Conservation (phyloP, 768 basidiomycete genomes). For the Lepiota brunneoincarnata region DNA sequence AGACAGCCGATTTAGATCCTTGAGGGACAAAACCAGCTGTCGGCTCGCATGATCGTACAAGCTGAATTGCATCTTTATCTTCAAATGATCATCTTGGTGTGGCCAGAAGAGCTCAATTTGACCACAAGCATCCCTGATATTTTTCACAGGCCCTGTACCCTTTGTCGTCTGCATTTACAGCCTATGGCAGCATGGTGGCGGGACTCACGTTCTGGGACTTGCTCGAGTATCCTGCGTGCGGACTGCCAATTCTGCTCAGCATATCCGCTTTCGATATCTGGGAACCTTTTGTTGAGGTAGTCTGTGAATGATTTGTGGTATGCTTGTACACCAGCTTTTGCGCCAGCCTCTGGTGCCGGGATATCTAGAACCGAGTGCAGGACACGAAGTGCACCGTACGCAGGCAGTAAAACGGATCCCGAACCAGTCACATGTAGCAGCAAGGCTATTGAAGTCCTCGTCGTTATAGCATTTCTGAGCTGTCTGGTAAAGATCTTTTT, state of each 20-base stretch:
- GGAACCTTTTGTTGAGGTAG: not conserved
- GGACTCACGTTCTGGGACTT: not conserved
- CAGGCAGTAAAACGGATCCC: not conserved
- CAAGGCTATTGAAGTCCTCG: not conserved
- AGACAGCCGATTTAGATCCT: too few species aligned
- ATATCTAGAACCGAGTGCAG: not conserved
- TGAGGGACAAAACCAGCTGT: too few species aligned
- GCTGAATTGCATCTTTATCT: too few species aligned
- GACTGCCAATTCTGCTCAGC: not conserved
- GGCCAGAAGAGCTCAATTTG: too few species aligned
- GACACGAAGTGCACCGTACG: not conserved
- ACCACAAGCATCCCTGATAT: too few species aligned
- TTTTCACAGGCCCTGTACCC: too few species aligned
- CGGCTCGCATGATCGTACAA: too few species aligned
- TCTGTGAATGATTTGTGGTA: not conserved
- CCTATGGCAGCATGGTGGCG: too few species aligned
- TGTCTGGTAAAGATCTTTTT: not conserved
- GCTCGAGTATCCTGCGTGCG: not conserved
- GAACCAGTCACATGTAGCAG: not conserved
- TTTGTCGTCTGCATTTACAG: too few species aligned
- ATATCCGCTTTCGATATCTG: not conserved
- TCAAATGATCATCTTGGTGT: too few species aligned
- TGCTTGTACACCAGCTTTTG: not conserved
- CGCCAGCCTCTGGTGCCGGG: not conserved
- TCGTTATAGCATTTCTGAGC: not conserved